Evolutionary conservation across 2,329 filamentous ascomycete genomes (phyloP).

Genomic region (Leptographium radiaticola): DNA sequence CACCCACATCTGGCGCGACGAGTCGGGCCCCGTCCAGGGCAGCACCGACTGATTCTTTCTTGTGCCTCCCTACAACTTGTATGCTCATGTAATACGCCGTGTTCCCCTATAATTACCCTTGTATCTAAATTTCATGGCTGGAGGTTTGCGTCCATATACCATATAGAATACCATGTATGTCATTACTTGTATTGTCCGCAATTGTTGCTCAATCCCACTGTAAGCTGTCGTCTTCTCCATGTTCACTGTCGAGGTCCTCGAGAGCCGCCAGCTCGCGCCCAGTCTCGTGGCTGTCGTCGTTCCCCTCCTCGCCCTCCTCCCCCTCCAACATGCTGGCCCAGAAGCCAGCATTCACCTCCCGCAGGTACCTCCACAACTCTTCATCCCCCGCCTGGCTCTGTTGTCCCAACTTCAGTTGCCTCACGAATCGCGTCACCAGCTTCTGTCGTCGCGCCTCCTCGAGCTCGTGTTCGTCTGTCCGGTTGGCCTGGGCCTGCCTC

Average conservation of each 20-base stretch:
- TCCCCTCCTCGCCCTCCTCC: neutral
- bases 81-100: neutral
- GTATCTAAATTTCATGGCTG: neutral
- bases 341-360: conserved; percentile 62
- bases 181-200: neutral
- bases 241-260: neutral
- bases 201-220: too few relatives aligned
- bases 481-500: conserved; percentile 36
- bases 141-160: neutral
- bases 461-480: conserved; percentile 17
- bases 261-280: neutral
- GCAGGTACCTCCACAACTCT: conserved; percentile 50
- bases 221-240: neutral
- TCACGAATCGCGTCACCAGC: conserved; percentile 59
- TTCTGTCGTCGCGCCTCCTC: conserved; percentile 44
- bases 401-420: conserved; percentile 33
- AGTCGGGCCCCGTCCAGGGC: neutral
- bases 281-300: neutral
- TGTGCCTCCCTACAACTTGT: neutral
- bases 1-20: conserved; percentile 35
- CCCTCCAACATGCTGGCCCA: conserved; percentile 55
- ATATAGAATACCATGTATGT: conserved; percentile 1
- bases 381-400: conserved; percentile 52
- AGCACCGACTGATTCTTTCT: neutral
- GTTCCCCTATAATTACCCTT: neutral